These are phyloP conservation scores for Dactylella cylindrospora DNA, from an alignment of 2,329 filamentous ascomycete genomes.

Conservation along the genomic window DNA sequence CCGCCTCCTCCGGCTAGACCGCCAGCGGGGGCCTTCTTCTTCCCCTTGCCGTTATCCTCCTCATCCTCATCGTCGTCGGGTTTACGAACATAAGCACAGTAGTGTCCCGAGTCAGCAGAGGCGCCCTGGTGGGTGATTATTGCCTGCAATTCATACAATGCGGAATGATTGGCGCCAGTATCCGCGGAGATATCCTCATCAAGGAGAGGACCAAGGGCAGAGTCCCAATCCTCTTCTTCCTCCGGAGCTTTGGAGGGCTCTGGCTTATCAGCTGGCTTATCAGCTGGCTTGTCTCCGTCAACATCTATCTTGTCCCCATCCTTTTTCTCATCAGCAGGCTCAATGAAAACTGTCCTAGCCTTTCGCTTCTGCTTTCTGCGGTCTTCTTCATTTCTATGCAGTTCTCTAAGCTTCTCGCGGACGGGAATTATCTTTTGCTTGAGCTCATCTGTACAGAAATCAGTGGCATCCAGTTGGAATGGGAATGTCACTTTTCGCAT, in stretches of 20 bases:
- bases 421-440: constrained; percentile 81
- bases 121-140: constrained; percentile 96
- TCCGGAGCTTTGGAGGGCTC: constrained; percentile 56
- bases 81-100: constrained; percentile 98
- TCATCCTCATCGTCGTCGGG: constrained; percentile 69
- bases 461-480: constrained; percentile 84
- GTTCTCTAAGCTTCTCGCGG: constrained; percentile 92
- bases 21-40: constrained; percentile 18
- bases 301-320: constrained; percentile 57
- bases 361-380: constrained; percentile 37
- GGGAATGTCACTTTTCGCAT: constrained; percentile 98
- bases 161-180: constrained; percentile 84
- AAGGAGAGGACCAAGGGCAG: constrained; percentile 79
- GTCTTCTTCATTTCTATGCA: constrained; percentile 92
- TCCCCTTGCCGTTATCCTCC: constrained; percentile 63
- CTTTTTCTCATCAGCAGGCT: constrained; percentile 61
- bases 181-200: constrained; percentile 73
- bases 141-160: constrained; percentile 89
- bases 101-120: constrained; percentile 95
- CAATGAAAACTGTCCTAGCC: constrained; percentile 33
- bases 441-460: constrained; percentile 92
- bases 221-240: constrained; percentile 67
- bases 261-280: constrained; percentile 51
- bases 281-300: constrained; percentile 54
- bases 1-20: constrained; percentile 51